Percentiles rank a stretch among this genome's conserved stretches.
These are phyloP conservation scores for Yamadazyma triangularis DNA, from an alignment of 1,139 yeast species.

Conservation along the genomic window DNA sequence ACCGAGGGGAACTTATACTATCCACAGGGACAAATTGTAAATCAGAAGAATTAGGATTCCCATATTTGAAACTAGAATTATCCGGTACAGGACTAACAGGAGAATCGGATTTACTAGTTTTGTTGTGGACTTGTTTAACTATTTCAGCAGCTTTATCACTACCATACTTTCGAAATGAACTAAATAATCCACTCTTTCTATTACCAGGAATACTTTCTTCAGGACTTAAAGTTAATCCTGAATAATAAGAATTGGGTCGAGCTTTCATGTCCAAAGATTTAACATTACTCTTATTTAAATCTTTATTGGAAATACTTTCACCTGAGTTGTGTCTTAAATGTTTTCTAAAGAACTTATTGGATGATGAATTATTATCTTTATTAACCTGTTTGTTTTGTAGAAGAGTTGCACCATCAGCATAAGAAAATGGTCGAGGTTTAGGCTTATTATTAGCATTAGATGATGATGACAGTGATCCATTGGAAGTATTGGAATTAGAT, in stretches of 20 bases:
- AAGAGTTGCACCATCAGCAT: conserved; percentile 37
- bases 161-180: conserved; percentile 39
- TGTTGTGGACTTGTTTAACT: conserved; percentile 13
- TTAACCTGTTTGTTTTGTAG: conserved; percentile 11
- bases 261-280: background rate
- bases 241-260: conserved; percentile 12
- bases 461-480: conserved; percentile 15
- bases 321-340: conserved; percentile 24
- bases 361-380: conserved; percentile 23
- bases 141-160: conserved; percentile 38
- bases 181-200: conserved; percentile 36
- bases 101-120: conserved; percentile 11
- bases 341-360: conserved; percentile 53
- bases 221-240: conserved; percentile 15
- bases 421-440: conserved; percentile 51
- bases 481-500: conserved; percentile 19
- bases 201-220: conserved; percentile 9
- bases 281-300: no score
- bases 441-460: conserved; percentile 15
- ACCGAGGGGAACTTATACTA: conserved; percentile 4
- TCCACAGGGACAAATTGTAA: background rate
- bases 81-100: conserved; percentile 17
- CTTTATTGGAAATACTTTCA: conserved; percentile 2
- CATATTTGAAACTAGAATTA: conserved; percentile 7
- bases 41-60: conserved; percentile 2